phyloP scores from a whole-genome alignment of 1,284 basidiomycete species.

The Leccinum insolens region DNA sequence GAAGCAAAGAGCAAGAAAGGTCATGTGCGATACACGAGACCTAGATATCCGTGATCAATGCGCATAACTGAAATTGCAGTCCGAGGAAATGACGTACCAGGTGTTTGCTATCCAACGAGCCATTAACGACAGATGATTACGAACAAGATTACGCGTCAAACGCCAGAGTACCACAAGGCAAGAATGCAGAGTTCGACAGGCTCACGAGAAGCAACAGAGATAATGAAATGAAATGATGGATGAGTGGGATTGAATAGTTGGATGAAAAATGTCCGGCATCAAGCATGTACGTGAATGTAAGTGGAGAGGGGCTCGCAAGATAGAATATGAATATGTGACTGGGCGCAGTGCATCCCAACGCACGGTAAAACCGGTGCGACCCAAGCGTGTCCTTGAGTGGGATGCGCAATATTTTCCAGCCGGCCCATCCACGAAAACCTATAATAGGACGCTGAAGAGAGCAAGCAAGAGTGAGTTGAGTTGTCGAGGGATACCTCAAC shows the following conservation, averaged over 20 bases:
- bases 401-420: background rate
- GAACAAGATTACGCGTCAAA: background rate
- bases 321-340: background rate
- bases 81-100: slow-evolving; percentile 14
- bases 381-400: background rate
- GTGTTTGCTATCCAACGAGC: slow-evolving; percentile 1
- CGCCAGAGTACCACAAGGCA: slow-evolving; percentile 1
- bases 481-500: background rate
- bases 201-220: background rate
- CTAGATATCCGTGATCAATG: slow-evolving; percentile 7
- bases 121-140: slow-evolving; percentile 10
- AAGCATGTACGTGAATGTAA: slow-evolving; percentile 14
- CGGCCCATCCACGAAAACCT: background rate
- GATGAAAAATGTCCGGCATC: slow-evolving; percentile 1
- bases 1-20: background rate
- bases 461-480: background rate
- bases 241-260: slow-evolving; percentile 3
- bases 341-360: background rate
- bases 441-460: background rate
- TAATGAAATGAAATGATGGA: background rate
- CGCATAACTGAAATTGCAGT: background rate
- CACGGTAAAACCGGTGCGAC: background rate
- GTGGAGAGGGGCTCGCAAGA: background rate
- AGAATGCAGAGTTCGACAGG: slow-evolving; percentile 1
- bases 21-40: background rate